phyloP scores from a whole-genome alignment of 176 grass and related monocot species.

The Cymbopogon citratus region DNA sequence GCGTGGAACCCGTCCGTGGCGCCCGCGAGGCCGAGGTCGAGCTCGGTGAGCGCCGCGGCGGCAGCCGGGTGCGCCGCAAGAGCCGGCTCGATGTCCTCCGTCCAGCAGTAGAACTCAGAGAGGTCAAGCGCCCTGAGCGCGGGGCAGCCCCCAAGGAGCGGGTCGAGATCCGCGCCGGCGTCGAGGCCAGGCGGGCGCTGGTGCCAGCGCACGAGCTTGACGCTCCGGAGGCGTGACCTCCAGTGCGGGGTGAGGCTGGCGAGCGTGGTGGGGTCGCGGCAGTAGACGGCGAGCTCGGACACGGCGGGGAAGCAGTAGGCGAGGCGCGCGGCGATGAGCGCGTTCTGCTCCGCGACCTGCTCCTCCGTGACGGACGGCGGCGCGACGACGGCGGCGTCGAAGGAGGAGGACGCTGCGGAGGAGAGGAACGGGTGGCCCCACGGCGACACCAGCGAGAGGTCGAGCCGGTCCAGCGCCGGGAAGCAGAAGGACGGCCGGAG shows the following conservation, averaged over 20 bases:
- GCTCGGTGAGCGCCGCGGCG: constrained; percentile 42
- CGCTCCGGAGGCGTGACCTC: constrained; percentile 28
- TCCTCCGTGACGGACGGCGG: background rate
- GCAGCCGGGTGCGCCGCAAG: constrained; percentile 39
- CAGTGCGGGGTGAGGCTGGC: constrained; percentile 50
- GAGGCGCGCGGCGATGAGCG: constrained; percentile 36
- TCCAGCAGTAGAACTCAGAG: constrained; percentile 98
- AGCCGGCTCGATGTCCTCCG: constrained; percentile 67
- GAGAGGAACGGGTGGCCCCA: constrained; percentile 73
- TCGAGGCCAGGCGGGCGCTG: constrained; percentile 49
- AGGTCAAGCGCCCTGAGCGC: constrained; percentile 59
- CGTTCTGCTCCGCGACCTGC: constrained; percentile 15
- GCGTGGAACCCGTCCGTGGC: constrained; percentile 76
- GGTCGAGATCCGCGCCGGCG: constrained; percentile 68
- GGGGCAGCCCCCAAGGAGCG: constrained; percentile 47
- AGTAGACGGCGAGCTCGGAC: constrained; percentile 56
- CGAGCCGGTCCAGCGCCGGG: constrained; percentile 61
- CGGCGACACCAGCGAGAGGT: constrained; percentile 78
- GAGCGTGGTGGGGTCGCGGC: constrained; percentile 78
- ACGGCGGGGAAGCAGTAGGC: constrained; percentile 59
- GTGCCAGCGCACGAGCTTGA: constrained; percentile 96
- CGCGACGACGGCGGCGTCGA: background rate
- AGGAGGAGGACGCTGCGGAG: background rate
- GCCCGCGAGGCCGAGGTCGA: constrained; percentile 77
- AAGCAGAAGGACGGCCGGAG: constrained; percentile 52